Conservation (phyloP, 2,329 filamentous ascomycete species). For the Fusarium sarcochroum region DNA sequence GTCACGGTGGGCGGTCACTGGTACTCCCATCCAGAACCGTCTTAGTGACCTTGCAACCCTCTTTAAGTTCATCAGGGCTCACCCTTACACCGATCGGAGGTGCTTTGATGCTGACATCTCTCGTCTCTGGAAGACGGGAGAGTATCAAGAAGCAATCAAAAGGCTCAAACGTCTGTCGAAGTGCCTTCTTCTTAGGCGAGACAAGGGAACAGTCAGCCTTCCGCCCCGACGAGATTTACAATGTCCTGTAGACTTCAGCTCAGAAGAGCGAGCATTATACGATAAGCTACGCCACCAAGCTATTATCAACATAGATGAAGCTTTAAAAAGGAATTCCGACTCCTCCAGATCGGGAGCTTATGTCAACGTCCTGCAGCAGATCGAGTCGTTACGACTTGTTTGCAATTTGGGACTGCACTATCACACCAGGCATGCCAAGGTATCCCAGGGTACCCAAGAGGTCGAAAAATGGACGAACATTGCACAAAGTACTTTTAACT, state of each 20-base stretch:
- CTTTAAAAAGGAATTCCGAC: slow-evolving; percentile 42
- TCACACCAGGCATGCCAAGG: slow-evolving; percentile 47
- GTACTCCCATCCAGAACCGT: slow-evolving; percentile 64
- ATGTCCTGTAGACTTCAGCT: slow-evolving; percentile 54
- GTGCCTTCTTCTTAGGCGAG: slow-evolving; percentile 58
- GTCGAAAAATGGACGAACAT: slow-evolving; percentile 26
- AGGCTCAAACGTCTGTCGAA: slow-evolving; percentile 57
- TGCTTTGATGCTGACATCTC: slow-evolving; percentile 36
- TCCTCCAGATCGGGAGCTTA: slow-evolving; percentile 42
- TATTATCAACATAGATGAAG: slow-evolving; percentile 53
- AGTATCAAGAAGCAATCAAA: slow-evolving; percentile 54
- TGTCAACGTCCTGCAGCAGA: slow-evolving; percentile 60
- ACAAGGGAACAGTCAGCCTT: slow-evolving; percentile 56
- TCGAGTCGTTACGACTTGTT: slow-evolving; percentile 61
- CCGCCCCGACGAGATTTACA: slow-evolving; percentile 54
- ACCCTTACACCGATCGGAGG: slow-evolving; percentile 54
- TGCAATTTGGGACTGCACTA: slow-evolving; percentile 63
- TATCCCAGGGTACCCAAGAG: background rate
- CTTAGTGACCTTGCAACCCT: slow-evolving; percentile 59
- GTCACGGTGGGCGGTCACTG: slow-evolving; percentile 63
- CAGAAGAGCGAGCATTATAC: slow-evolving; percentile 55
- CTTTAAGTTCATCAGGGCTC: slow-evolving; percentile 58
- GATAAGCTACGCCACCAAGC: slow-evolving; percentile 48
- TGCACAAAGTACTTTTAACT: slow-evolving; percentile 56
- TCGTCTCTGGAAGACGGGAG: slow-evolving; percentile 56